These are phyloP conservation scores for Neurospora sp. DNA, from an alignment of 495 filamentous ascomycete species.

Conservation along the genomic window DNA sequence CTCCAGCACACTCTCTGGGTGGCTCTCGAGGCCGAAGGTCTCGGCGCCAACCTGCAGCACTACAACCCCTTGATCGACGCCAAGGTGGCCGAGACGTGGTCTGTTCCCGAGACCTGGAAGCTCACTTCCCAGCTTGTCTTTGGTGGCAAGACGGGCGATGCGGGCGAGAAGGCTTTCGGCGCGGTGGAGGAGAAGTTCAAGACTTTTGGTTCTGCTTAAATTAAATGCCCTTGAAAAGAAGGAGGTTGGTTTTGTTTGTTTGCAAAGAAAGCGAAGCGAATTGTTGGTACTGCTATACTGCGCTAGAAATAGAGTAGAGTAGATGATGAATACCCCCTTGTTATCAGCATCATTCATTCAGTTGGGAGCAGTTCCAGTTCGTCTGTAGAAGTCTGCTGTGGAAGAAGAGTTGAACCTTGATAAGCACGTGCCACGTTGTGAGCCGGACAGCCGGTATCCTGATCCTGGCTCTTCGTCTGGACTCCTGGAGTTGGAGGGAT, in stretches of 20 bases:
- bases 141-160: slow-evolving; percentile 40
- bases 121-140: slow-evolving; percentile 53
- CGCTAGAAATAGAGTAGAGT: not conserved
- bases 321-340: not conserved
- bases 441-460: not conserved
- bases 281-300: not conserved
- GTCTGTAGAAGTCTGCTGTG: not conserved
- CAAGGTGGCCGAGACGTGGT: slow-evolving; percentile 47
- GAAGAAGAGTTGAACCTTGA: not conserved
- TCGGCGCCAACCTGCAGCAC: slow-evolving; percentile 67
- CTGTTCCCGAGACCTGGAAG: slow-evolving; percentile 48
- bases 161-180: slow-evolving; percentile 44
- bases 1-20: slow-evolving; percentile 58
- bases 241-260: not conserved
- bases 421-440: not conserved
- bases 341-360: not conserved
- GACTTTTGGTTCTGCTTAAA: slow-evolving; percentile 30
- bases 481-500: not conserved
- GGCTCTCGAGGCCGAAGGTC: slow-evolving; percentile 56
- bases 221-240: not conserved
- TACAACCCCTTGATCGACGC: slow-evolving; percentile 59
- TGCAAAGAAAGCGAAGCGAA: not conserved
- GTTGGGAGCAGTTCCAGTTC: not conserved
- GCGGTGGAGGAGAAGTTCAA: slow-evolving; percentile 47
- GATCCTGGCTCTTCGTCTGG: not conserved